Evolutionary conservation across 495 filamentous ascomycete genomes (phyloP).

Genomic region (Parmelia sp.): DNA sequence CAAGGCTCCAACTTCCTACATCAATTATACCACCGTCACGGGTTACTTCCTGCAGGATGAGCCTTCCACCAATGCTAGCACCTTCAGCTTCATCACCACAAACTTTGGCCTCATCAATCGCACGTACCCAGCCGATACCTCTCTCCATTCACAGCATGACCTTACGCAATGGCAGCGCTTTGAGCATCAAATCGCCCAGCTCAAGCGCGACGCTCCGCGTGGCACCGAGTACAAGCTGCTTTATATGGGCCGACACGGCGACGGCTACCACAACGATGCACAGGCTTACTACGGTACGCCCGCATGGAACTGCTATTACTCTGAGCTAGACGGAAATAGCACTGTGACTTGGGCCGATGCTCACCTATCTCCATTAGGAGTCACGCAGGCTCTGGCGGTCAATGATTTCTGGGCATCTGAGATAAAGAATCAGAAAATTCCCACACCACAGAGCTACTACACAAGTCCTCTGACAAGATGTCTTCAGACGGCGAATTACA

Average conservation of each 20-base stretch:
- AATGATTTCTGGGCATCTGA: constrained; percentile 57
- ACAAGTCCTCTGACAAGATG: constrained; percentile 63
- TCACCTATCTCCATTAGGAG: constrained; percentile 54
- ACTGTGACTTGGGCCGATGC: constrained; percentile 65
- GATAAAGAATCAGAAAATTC: constrained; percentile 49
- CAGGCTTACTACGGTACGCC: constrained; percentile 60
- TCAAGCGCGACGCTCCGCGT: constrained; percentile 45
- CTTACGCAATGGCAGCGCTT: constrained; percentile 65
- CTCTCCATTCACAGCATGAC: constrained; percentile 25
- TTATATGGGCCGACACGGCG: constrained; percentile 63
- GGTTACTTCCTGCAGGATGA: constrained; percentile 71
- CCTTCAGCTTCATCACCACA: constrained; percentile 61
- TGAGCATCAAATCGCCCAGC: constrained; percentile 44
- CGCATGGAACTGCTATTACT: constrained; percentile 73
- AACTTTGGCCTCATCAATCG: constrained; percentile 64
- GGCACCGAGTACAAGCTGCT: constrained; percentile 61
- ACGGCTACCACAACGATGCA: constrained; percentile 63
- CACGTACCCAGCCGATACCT: constrained; percentile 45
- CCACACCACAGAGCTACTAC: constrained; percentile 60
- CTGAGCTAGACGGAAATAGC: constrained; percentile 59
- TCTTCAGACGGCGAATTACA: constrained; percentile 56
- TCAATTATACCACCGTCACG: constrained; percentile 58
- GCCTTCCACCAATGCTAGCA: constrained; percentile 50
- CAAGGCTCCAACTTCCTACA: constrained; percentile 19
- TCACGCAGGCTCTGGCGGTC: constrained; percentile 54